Conservation (phyloP, 1,139 yeast species). For the Scheffersomyces parashehatae region DNA sequence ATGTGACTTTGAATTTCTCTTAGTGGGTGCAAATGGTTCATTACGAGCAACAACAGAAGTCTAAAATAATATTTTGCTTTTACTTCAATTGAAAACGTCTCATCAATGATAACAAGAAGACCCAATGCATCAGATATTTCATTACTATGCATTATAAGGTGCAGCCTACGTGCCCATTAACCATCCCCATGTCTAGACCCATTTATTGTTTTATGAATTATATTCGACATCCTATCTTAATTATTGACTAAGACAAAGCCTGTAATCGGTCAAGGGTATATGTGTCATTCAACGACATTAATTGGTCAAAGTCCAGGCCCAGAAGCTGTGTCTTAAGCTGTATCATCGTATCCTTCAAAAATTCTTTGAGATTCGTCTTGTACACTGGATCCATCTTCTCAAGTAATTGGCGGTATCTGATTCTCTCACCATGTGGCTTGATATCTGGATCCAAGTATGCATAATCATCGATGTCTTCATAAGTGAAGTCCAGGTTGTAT, state of each 20-base stretch:
- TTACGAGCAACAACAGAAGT: no score
- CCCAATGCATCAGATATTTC: no score
- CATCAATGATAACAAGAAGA: no score
- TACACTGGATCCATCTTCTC: constrained; percentile 59
- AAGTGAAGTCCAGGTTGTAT: constrained; percentile 59
- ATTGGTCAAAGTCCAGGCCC: constrained; percentile 25
- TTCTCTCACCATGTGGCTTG: constrained; percentile 58
- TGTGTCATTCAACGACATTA: constrained; percentile 29
- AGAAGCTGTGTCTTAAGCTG: constrained; percentile 20
- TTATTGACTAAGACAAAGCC: not conserved
- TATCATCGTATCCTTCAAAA: constrained; percentile 22
- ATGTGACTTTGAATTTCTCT: no score
- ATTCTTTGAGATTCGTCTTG: constrained; percentile 42
- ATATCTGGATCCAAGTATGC: constrained; percentile 48
- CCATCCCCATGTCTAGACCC: no score
- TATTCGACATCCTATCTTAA: no score
- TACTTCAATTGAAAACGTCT: no score
- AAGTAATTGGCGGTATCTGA: constrained; percentile 49
- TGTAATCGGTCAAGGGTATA: constrained; percentile 36
- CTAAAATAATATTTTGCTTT: no score
- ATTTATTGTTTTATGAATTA: no score
- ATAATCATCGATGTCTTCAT: constrained; percentile 53
- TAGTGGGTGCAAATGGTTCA: no score
- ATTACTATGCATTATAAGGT: no score
- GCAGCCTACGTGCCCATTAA: no score